Evolutionary conservation across 2,329 filamentous ascomycete species (phyloP), one percentile per base, ranked within the genome.

Genomic region (Monosporascus sp.): DNA sequence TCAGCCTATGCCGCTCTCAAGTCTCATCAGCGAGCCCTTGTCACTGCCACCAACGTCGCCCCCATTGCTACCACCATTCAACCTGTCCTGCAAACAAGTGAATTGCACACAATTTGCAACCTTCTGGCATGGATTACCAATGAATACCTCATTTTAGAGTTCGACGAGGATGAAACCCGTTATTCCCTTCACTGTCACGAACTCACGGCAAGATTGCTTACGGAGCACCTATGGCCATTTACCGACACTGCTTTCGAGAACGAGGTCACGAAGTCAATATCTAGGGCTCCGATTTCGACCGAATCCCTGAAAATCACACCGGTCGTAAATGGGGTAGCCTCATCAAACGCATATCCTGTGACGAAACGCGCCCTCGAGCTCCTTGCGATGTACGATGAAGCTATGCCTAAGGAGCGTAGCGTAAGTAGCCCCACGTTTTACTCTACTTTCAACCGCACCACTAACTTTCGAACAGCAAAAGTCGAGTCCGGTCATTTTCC

Each of bases 381-480:
- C 20, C 68, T 87, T 8, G 71, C 76, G 53, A 76, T 84, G 78
- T 86, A 86, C 61, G 84, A 86, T 58, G 79, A 81, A 57, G 78
- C 79, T 40, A 84, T 85, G 80, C 81, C 81, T 1, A 85, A 84
- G 51, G 81, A 85, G 62, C 74, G 81, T 68, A 81, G 80, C 58
- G 81, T 84, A 71, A 72, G 80, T 74, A 3, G 22, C 28, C 7
- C 7, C 9, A 17, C 40, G 8, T 20, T 41, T 31, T 2, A n/a
- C 37, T 37, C 4, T 8, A 5, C 7, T 2, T 37, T 7, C 47
- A 15, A 8, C n/a, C 20, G 43, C 3, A 22, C 3, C n/a, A 17
- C 35, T 52, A 63, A 18, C 63, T 22, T 15, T 11, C 69, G 58
- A 63, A 18, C 68, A 80, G 73, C 71, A 77, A 68, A 70, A 76